Evolutionary conservation across 805 yeast genomes (phyloP).

Genomic region (Saturnispora saitoi): DNA sequence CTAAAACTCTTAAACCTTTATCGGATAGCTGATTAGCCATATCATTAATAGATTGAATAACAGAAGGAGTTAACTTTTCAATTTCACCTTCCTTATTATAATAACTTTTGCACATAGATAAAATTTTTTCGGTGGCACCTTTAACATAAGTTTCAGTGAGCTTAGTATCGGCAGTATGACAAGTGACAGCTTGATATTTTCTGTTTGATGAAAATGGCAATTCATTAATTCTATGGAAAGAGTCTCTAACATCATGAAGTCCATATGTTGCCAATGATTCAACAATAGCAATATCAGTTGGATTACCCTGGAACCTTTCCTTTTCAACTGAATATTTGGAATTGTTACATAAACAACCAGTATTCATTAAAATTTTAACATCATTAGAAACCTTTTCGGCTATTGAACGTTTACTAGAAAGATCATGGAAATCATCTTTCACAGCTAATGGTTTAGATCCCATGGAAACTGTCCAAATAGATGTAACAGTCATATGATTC

Average conservation of each 20-base stretch:
- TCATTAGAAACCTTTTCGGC: conserved; percentile 45
- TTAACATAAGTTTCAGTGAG: conserved; percentile 62
- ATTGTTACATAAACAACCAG: conserved; percentile 71
- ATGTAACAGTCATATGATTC: conserved; percentile 84
- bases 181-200: conserved; percentile 84
- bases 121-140: conserved; percentile 81
- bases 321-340: conserved; percentile 60
- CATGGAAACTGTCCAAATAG: conserved; percentile 70
- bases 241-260: conserved; percentile 58
- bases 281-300: conserved; percentile 87
- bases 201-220: conserved; percentile 76
- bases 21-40: conserved; percentile 61
- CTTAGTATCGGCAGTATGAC: conserved; percentile 48
- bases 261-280: conserved; percentile 68
- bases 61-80: conserved; percentile 47
- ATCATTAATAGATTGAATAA: conserved; percentile 38
- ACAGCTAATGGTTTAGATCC: conserved; percentile 18
- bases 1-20: conserved; percentile 81
- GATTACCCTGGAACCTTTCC: conserved; percentile 76
- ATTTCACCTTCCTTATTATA: conserved; percentile 49
- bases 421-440: neutral
- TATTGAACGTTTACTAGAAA: conserved; percentile 30
- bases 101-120: conserved; percentile 53
- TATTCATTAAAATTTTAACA: conserved; percentile 45
- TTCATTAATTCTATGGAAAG: conserved; percentile 56